Evolutionary conservation across 176 grass and related monocot genomes (phyloP), one percentile per base, ranked within the genome.

Genomic region (Cocos nucifera): DNA sequence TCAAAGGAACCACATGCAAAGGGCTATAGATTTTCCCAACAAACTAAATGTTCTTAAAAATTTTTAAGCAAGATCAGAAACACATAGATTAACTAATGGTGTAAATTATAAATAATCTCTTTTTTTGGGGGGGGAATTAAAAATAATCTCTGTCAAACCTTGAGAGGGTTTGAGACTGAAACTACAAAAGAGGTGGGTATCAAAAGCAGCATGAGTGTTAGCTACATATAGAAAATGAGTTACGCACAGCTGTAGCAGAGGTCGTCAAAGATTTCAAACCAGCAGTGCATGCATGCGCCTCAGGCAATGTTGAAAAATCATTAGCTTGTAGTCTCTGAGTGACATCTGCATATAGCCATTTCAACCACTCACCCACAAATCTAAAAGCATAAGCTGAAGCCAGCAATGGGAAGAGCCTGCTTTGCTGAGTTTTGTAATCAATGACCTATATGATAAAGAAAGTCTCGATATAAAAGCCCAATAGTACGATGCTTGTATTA

Each of bases 341-440:
- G 67, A 98, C 93, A 53, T 98, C 93, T 6, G 56, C 85, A 69
- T 98, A 98, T 24, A 98, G 79, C 84, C 86, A 91, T 57, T 98
- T 98, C 56, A 98, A 76, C 87, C 93, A 98, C 54, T 98, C 79
- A 8, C 93, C 93, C 51, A 98, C 87, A 66, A 98, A 92, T 65
- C 84, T 91, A 70, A 89, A 98, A 44, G 93, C 93, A 69, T 92
- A 98, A 56, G 93, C 93, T 67, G 93, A 92, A 69, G 93, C 87
- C 61, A 98, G 62, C 75, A 98, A 72, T 15, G 93, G 93, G 57
- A 98, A 98, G 56, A 98, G 87, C 75, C 93, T 88, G 70, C 80
- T 98, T 71, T 98, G 93, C 59, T 98, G 93, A 66, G 93, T 98
- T 79, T 88, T 98, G 66, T 92, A 98, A 81, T 98, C 75, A 73